Evolutionary conservation across 495 filamentous ascomycete species (phyloP).

Genomic region (Daldinia concentrica): DNA sequence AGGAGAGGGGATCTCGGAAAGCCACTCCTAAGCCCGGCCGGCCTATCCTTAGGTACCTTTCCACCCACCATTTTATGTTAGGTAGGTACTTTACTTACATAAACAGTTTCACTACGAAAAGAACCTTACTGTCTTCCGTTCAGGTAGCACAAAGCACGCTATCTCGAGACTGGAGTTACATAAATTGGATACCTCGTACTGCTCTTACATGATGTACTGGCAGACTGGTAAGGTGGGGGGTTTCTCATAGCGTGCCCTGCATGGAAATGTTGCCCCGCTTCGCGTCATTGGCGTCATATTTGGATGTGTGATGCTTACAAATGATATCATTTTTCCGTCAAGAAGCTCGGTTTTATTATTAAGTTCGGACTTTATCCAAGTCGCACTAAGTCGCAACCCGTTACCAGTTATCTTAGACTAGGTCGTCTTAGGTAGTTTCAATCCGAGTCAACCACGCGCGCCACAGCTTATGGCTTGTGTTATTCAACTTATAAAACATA

Average conservation of each 20-base stretch:
- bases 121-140: not conserved
- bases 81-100: slow-evolving; percentile 25
- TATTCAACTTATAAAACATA: too few relatives aligned
- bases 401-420: too few relatives aligned
- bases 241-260: slow-evolving; percentile 10
- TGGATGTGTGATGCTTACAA: slow-evolving; percentile 39
- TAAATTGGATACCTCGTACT: slow-evolving; percentile 12
- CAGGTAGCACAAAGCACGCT: slow-evolving; percentile 18
- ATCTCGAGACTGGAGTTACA: slow-evolving; percentile 2
- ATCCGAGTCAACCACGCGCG: too few relatives aligned
- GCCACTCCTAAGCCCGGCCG: slow-evolving; percentile 19
- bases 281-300: slow-evolving; percentile 43
- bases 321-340: slow-evolving; percentile 45
- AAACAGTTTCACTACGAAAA: slow-evolving; percentile 30
- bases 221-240: slow-evolving; percentile 28
- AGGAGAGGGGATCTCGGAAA: slow-evolving; percentile 35
- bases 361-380: slow-evolving; percentile 33
- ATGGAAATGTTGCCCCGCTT: slow-evolving; percentile 33
- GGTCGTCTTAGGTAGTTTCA: too few relatives aligned
- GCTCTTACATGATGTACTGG: not conserved
- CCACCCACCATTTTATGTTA: not conserved
- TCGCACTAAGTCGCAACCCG: not conserved
- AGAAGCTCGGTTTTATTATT: slow-evolving; percentile 22
- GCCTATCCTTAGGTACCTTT: slow-evolving; percentile 21
- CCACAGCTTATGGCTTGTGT: too few relatives aligned